Evolutionary conservation across 495 filamentous ascomycete genomes (phyloP), one percentile per base, ranked within the genome.

Genomic region (Trichoderma reesei): DNA sequence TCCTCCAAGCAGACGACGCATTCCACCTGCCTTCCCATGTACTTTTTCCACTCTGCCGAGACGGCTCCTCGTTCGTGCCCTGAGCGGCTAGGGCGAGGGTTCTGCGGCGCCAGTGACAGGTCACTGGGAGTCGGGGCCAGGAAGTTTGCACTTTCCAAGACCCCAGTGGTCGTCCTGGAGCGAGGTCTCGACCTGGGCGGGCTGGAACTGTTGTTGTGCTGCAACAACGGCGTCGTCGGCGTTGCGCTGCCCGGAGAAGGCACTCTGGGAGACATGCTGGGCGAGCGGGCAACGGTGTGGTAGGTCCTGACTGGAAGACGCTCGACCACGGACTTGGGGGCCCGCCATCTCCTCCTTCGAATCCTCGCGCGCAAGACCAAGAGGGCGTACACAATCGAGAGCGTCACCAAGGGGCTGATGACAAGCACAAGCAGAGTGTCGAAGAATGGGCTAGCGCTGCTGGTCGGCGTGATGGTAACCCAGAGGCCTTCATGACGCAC

Each of bases 1-100:
- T 98, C 95, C 75, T 98, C 94, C 60, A 98, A 78, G 67, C 94
- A 98, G 33, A 98, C 92, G n/a, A 96, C 94, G 71, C 94, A 98
- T 73, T 98, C 94, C 1, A 90, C 83, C 72, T 97, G 91, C 63
- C 89, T 85, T 54, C 90, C 88, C 72, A 87, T 92, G 69, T 95
- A 95, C 67, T 89, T 90, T 65, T 87, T 87, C 76, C 90, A 84
- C 82, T 92, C 70, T 80, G 77, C 70, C 73, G 82, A 60, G 72
- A 71, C 69, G 41, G 75, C 72, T 63, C 72, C 84, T 80, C 82
- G 89, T 71, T 80, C 82, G 67, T 70, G 80, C 72, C 66, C 68
- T 34, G 66, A 56, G 56, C 70, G 67, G n/a, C 63, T 13, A 18
- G 33, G 33, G 5, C 51, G 67, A 8, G 73, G 67, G 3, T 72